phyloP scores from a whole-genome alignment of 495 filamentous ascomycete species.

The Cairneyella variabilis region DNA sequence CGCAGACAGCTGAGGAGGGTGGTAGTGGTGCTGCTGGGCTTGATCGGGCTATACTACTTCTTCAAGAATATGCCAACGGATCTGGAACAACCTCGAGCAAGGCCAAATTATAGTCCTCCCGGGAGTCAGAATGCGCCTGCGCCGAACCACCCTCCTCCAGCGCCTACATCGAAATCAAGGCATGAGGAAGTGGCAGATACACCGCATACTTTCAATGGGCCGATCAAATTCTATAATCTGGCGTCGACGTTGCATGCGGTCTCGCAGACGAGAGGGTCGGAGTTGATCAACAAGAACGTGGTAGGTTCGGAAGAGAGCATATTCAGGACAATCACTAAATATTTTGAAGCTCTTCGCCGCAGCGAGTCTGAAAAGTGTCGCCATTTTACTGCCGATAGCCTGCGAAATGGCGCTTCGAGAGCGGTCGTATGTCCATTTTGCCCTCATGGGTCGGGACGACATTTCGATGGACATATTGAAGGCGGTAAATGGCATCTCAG shows the following conservation, averaged over 20 bases:
- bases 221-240: slow-evolving; percentile 52
- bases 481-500: slow-evolving; percentile 43
- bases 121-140: background rate
- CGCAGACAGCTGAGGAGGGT: slow-evolving; percentile 31
- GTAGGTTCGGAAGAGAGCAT: slow-evolving; percentile 23
- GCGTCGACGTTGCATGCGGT: slow-evolving; percentile 43
- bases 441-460: slow-evolving; percentile 50
- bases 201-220: slow-evolving; percentile 47
- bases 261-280: slow-evolving; percentile 29
- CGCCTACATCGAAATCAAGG: background rate
- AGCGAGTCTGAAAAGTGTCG: slow-evolving; percentile 44
- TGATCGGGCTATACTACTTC: slow-evolving; percentile 47
- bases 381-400: slow-evolving; percentile 49
- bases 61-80: slow-evolving; percentile 48
- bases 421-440: slow-evolving; percentile 49
- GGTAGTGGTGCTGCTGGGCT: slow-evolving; percentile 34
- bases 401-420: slow-evolving; percentile 47
- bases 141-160: background rate
- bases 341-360: slow-evolving; percentile 47
- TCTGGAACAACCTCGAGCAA: slow-evolving; percentile 8
- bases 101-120: slow-evolving; percentile 16
- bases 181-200: background rate
- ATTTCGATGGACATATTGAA: slow-evolving; percentile 48
- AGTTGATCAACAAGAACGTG: slow-evolving; percentile 32
- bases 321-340: slow-evolving; percentile 16